Conservation (phyloP, 2,329 filamentous ascomycete genomes). For the Colletotrichum endophyticum region DNA sequence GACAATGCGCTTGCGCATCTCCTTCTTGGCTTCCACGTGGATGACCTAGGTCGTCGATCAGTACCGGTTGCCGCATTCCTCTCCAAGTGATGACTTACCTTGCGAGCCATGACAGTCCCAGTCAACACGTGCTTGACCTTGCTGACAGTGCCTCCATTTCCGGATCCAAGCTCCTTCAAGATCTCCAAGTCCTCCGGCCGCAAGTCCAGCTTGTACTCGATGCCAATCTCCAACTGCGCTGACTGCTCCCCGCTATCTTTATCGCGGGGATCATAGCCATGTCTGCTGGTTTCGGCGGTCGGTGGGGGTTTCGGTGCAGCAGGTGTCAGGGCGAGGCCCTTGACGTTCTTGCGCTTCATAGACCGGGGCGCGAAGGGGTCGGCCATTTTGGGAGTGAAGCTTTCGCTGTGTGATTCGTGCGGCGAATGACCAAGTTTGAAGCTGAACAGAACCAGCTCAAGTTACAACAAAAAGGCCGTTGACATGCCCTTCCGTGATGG, state of each 20-base stretch:
- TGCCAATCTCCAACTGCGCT: constrained; percentile 85
- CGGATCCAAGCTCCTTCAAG: constrained; percentile 91
- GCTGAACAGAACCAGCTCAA: not conserved
- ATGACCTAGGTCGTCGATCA: constrained; percentile 73
- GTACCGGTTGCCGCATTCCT: not conserved
- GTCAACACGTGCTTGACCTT: constrained; percentile 96
- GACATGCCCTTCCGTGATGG: not conserved
- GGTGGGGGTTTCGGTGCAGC: constrained; percentile 74
- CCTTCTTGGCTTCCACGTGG: constrained; percentile 96
- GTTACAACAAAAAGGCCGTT: not conserved
- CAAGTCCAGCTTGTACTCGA: constrained; percentile 94
- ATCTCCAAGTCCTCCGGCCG: constrained; percentile 91
- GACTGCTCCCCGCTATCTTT: constrained; percentile 62
- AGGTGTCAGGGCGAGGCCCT: constrained; percentile 87
- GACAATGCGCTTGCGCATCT: constrained; percentile 95
- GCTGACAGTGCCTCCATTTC: constrained; percentile 97
- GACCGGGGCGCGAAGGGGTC: constrained; percentile 73
- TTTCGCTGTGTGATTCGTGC: not conserved
- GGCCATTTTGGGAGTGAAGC: constrained; percentile 52
- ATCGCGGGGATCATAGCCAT: constrained; percentile 65
- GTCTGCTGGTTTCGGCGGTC: constrained; percentile 74
- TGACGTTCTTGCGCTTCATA: constrained; percentile 99
- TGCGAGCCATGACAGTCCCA: constrained; percentile 96
- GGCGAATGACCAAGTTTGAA: not conserved
- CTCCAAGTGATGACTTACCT: constrained; percentile 61